Evolutionary conservation across 2,329 filamentous ascomycete genomes (phyloP), one percentile per base, ranked within the genome.

Genomic region (Didymella arachidicola): DNA sequence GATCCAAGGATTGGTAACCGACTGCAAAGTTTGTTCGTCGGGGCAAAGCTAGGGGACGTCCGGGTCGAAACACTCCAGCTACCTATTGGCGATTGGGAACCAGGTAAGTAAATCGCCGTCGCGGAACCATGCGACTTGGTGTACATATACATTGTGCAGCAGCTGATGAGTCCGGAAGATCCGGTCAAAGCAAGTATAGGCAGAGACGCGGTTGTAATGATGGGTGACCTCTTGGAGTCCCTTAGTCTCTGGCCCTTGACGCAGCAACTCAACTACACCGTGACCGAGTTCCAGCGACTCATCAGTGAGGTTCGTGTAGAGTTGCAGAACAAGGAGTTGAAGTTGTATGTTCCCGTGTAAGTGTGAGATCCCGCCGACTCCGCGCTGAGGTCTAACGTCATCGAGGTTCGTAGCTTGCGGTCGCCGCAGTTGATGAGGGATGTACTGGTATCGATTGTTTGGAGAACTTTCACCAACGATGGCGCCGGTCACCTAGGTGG

Each of bases 281-380:
- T 60, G 26, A 69, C 70, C 16, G 62, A 73, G 47, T 75, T 75
- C 14, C 61, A 67, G 8, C 55, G 62, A 18, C 66, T 78, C 38
- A 76, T 71, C 16, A 49, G 55, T 14, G 68, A 65, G 14, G 70
- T 74, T 25, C 68, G 72, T 22, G 42, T 29, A 4, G 76, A 78
- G 61, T 57, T 75, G 4, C 63, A 58, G 38, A 66, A 76, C 49
- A 44, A 61, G 12, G 71, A 62, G 8, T 36, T 77, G 54, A 75
- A 73, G 48, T 60, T 77, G 3, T 78, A 78, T 53, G 70, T 78
- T 14, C 70, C 73, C 2, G 62, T 78, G 76, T 77, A 60, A 72
- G 74, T 66, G 26, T 16, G 32, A 14, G 3, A 22, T 14, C 6
- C 8, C 22, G 4, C 12, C 14, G 29, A 19, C 29, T 27, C 32